Conservation (phyloP, 768 basidiomycete species). For the Suillus spraguei region DNA sequence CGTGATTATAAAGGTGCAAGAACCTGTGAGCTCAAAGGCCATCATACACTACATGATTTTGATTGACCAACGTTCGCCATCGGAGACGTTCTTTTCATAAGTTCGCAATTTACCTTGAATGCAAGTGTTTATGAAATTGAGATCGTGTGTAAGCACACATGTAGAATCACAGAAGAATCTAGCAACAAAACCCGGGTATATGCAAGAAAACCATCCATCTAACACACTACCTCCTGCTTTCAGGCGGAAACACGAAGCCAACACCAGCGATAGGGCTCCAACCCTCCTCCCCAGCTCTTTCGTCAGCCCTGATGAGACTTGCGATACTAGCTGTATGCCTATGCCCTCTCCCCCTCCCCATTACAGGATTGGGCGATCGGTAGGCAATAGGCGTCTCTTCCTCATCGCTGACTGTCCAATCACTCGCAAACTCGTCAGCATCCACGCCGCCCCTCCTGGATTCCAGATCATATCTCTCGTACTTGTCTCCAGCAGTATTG, state of each 20-base stretch:
- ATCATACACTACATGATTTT: no score
- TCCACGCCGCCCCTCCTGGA: conserved; percentile 36
- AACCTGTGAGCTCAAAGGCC: no score
- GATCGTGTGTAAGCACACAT: no score
- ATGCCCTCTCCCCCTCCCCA: conserved; percentile 47
- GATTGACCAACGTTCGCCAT: no score
- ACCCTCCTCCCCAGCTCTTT: conserved; percentile 64
- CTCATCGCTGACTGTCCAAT: conserved; percentile 59
- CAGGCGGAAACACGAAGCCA: conserved; percentile 54
- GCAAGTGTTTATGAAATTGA: no score
- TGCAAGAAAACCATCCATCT: background rate
- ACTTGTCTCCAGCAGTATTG: conserved; percentile 52
- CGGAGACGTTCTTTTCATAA: no score
- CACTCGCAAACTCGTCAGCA: conserved; percentile 35
- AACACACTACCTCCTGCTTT: conserved; percentile 20
- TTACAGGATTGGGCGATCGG: conserved; percentile 55
- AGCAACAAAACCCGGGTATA: conserved; percentile 1
- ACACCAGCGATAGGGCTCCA: conserved; percentile 74
- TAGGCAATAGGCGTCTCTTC: conserved; percentile 72
- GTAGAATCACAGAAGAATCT: background rate
- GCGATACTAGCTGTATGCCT: conserved; percentile 85
- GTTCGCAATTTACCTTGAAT: no score
- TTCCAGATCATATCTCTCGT: conserved; percentile 79
- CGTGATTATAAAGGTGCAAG: no score
- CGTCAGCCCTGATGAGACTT: conserved; percentile 76